Conservation (phyloP, 2,329 filamentous ascomycete species). For the Exophiala calicioides region DNA sequence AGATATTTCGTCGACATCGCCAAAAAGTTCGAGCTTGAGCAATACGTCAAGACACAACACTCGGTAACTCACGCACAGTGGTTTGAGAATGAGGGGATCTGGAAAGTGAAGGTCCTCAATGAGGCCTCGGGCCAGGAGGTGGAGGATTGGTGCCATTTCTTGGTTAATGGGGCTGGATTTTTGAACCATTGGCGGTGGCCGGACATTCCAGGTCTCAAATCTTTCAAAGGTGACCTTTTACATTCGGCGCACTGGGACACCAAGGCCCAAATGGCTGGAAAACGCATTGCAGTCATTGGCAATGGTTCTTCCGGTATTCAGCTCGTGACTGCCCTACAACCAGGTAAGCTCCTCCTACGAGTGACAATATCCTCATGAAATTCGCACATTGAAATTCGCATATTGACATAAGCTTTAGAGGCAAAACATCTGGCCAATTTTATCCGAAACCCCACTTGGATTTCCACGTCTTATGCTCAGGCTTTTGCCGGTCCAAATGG, state of each 20-base stretch:
- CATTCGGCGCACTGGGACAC: conserved; percentile 46
- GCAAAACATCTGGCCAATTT: conserved; percentile 48
- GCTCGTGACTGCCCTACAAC: conserved; percentile 49
- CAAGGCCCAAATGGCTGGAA: conserved; percentile 41
- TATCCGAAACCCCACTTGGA: conserved; percentile 36
- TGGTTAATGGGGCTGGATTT: conserved; percentile 47
- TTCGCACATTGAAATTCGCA: too few species aligned
- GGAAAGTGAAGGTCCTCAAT: conserved; percentile 38
- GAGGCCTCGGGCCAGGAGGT: conserved; percentile 42
- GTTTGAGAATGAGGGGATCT: conserved; percentile 50
- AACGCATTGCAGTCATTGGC: conserved; percentile 47
- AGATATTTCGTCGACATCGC: conserved; percentile 52
- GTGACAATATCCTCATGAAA: too few species aligned
- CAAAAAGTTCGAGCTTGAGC: conserved; percentile 49
- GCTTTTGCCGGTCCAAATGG: conserved; percentile 40
- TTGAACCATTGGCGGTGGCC: conserved; percentile 43
- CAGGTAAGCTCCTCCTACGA: conserved; percentile 35
- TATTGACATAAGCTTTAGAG: too few species aligned
- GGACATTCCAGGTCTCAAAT: conserved; percentile 40
- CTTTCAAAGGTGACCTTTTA: conserved; percentile 35
- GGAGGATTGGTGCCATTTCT: conserved; percentile 44
- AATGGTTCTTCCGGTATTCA: conserved; percentile 48
- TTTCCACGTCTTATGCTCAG: conserved; percentile 44
- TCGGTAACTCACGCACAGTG: conserved; percentile 49
- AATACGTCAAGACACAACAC: conserved; percentile 55